Base-by-base conservation (phyloP, 2,329 filamentous ascomycete genomes). In the Emericellopsis atlantica region DNA sequence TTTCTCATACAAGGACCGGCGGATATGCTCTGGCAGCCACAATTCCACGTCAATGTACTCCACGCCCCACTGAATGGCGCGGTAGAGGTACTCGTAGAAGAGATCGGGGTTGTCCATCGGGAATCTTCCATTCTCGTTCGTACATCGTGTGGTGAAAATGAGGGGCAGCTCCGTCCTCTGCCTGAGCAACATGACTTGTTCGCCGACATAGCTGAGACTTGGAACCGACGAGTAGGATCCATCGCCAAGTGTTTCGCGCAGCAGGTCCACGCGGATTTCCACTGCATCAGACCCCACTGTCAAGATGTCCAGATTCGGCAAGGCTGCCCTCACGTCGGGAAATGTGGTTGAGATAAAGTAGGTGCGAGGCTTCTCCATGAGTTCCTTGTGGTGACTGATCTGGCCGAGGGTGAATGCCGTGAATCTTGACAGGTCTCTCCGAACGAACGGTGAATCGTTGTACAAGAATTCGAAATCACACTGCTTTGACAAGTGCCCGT, bases 391-490 rank as follows among this genome's bases (percentile, higher is more conserved):
- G 42, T 83, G 81, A 52, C 76, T 81, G 47, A 82, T 80, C 61
- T 92, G 85, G 9, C 86, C 86, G 22, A 92, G 65, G 6, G 83
- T 79, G 54, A 92, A 81, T 6, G 84, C 84, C 22, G 88, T 73
- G 54, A 89, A 92, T 32, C 86, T 76, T 9, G 84, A 77, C 36
- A 92, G 65, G 54, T 92, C 84, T 43, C 84, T 73, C 23, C 85
- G 76, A 46, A 81, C 79, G 56, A 84, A 85, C 1, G 81, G 74
- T 8, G 72, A 69, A 46, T 79, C 74, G 4, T 82, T 84, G 62
- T 92, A 93, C 16, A 93, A 69, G 50, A 90, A 92, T 57, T 93
- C 86, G 61, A 90, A 92, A 61, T 92, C 84, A 62, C 83, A 89
- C 43, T 72, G 60, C 22, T 74, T 66, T 14, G 80, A 86, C 21